Percentiles rank a stretch among this genome's conserved stretches.
Conservation (phyloP, 148 eudicot species). For the Camellia sinensis region DNA sequence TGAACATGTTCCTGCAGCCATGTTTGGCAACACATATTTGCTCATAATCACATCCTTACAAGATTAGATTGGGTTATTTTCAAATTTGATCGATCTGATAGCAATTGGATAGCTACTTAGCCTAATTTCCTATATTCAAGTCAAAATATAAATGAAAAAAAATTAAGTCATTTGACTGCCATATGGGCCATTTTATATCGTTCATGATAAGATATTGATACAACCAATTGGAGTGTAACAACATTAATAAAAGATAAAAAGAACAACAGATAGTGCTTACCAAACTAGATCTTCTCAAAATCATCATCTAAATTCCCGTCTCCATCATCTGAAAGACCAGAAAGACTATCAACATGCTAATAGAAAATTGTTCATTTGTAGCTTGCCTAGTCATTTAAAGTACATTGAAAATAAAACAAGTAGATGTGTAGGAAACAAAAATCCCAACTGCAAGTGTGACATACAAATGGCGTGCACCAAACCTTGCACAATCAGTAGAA, state of each 20-base stretch:
- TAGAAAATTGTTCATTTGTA: constrained; percentile 1
- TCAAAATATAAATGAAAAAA: background rate
- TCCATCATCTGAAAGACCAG: constrained; percentile 61
- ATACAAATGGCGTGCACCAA: background rate
- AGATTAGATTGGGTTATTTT: background rate
- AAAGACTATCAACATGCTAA: constrained; percentile 2
- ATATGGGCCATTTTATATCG: background rate
- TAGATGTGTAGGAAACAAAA: background rate
- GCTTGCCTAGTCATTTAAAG: background rate
- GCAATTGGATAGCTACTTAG: background rate
- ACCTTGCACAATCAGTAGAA: background rate
- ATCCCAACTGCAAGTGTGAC: background rate
- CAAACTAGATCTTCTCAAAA: constrained; percentile 82
- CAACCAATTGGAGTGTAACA: background rate
- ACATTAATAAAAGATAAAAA: background rate
- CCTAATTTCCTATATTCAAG: background rate
- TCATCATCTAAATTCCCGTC: constrained; percentile 82
- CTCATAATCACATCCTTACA: background rate
- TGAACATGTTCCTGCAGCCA: background rate
- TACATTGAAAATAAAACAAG: background rate
- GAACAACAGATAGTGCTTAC: constrained; percentile 33
- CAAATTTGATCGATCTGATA: background rate
- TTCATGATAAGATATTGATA: background rate
- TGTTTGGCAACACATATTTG: background rate
- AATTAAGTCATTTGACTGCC: background rate